Evolutionary conservation across 805 yeast genomes (phyloP), one percentile per base, ranked within the genome.

Genomic region (Candida pini): DNA sequence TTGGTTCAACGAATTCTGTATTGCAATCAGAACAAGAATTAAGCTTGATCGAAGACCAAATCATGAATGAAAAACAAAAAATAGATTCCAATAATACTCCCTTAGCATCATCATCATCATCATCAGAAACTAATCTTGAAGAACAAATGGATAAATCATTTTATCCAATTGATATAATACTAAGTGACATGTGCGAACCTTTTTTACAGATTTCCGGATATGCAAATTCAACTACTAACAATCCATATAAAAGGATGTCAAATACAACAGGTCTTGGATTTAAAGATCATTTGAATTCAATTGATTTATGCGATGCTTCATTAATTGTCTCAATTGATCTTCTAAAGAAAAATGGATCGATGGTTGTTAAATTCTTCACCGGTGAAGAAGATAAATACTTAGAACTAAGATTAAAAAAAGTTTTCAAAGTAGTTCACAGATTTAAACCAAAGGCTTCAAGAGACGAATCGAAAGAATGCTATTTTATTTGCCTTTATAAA

Each of bases 301-400:
- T 92, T 85, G 89, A 89, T 52, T 63, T 90, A 19, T 90, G 97
- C 57, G 92, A 86, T 48, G 96, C 96, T 0, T 96, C 95, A 0
- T 57, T 92, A 33, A 68, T 85, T 6, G 69, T 89, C 32, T 81
- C 94, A 1, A 68, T 81, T 34, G 81, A 78, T 41, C 59, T 84
- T n/a, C 60, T 92, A 18, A 76, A 67, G 41, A 74, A 78, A 4
- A 73, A 74, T 18, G 98, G 98, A 1, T 50, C 64, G 9, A 73
- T 86, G 50, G 81, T 87, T 10, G 82, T 95, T 66, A 92, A 92
- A 58, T 81, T 79, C 47, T 89, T 74, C 56, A 73, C 89, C 0
- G 98, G 98, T 0, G 66, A 71, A 26, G 95, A 87, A 47, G 97
- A 88, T 49, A 52, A 49, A 10, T 53, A 68, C 4, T 63, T 90